Conservation (phyloP, 495 filamentous ascomycete species). For the Talaromyces ruber region DNA sequence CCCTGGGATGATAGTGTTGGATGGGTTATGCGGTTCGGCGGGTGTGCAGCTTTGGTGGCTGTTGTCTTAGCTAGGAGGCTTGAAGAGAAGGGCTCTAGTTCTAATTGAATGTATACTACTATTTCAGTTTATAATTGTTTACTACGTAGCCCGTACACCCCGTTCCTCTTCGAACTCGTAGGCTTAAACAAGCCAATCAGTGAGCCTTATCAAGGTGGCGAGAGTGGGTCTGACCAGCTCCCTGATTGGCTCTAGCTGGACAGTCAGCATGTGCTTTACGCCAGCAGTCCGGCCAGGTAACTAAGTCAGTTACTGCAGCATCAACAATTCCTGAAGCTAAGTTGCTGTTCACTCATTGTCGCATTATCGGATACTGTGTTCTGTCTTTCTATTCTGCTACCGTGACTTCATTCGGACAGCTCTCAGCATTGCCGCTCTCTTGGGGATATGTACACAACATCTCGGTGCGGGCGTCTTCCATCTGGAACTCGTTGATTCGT, state of each 20-base stretch:
- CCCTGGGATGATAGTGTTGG: conserved; percentile 80
- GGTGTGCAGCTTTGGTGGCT: conserved; percentile 65
- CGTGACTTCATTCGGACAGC: neutral
- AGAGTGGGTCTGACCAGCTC: neutral
- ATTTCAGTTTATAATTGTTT: too few relatives aligned
- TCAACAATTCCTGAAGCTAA: neutral
- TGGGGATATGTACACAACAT: neutral
- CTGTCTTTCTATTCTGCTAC: neutral
- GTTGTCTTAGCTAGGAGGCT: conserved; percentile 52
- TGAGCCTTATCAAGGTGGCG: neutral
- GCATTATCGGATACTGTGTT: neutral
- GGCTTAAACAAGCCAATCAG: neutral
- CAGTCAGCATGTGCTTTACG: neutral
- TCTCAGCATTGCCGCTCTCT: neutral
- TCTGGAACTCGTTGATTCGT: conserved; percentile 3
- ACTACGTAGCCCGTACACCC: too few relatives aligned
- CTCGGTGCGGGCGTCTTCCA: conserved; percentile 3
- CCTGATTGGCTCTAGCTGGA: neutral
- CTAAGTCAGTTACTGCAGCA: neutral
- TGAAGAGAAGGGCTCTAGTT: conserved; percentile 20
- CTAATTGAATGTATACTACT: neutral
- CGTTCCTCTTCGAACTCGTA: neutral
- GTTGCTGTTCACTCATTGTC: neutral
- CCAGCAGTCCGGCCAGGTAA: neutral
- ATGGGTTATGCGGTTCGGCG: conserved; percentile 75